Evolutionary conservation across 345 rosid genomes (phyloP).

Genomic region (Excoecaria cochinchinensis): DNA sequence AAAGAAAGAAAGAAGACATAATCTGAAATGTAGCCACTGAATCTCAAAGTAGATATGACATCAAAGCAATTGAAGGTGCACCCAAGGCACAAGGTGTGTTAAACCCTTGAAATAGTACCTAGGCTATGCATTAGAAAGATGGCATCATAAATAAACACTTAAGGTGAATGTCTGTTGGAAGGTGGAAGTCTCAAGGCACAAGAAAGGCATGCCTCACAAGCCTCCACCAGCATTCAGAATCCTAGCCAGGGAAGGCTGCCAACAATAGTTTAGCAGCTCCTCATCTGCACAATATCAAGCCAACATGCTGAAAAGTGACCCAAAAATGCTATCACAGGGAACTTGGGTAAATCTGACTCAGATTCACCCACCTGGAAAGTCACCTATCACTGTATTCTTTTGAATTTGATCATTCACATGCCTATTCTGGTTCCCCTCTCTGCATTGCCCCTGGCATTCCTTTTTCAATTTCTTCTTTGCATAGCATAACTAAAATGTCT

Average conservation of each 20-base stretch:
- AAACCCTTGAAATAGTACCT: background rate
- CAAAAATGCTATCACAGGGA: background rate
- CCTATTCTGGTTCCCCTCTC: background rate
- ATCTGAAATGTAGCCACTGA: background rate
- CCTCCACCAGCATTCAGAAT: background rate
- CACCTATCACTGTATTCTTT: background rate
- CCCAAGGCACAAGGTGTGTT: background rate
- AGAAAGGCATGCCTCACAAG: background rate
- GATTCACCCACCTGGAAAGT: background rate
- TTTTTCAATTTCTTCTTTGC: background rate
- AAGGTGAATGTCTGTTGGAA: background rate
- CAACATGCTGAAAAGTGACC: background rate
- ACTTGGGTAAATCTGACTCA: background rate
- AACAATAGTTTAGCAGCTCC: background rate
- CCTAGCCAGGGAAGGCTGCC: background rate
- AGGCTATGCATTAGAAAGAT: background rate
- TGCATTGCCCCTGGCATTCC: background rate
- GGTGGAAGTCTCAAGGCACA: background rate
- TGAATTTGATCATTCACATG: background rate
- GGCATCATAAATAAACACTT: background rate
- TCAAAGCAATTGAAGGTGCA: background rate
- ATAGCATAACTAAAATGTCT: background rate
- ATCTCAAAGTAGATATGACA: background rate
- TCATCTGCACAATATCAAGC: background rate
- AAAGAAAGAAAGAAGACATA: background rate